phyloP scores from a whole-genome alignment of 2,329 filamentous ascomycete species.

The Pseudocercospora cruenta region DNA sequence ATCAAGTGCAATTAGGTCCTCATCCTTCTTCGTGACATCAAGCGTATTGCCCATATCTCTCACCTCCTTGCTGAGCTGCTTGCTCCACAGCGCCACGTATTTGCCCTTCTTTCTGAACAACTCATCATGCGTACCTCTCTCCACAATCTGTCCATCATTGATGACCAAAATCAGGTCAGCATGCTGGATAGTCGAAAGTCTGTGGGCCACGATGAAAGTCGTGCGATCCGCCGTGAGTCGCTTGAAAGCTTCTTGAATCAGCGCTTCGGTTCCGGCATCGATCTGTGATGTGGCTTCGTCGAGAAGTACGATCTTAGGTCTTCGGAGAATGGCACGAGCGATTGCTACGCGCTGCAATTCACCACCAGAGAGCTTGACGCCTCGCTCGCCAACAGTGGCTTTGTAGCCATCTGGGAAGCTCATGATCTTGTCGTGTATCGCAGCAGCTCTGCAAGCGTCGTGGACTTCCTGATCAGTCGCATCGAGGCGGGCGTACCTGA shows the following conservation, averaged over 20 bases:
- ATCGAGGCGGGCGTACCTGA: constrained; percentile 64
- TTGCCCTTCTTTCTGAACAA: constrained; percentile 56
- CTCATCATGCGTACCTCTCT: constrained; percentile 75
- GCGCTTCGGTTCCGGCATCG: constrained; percentile 57
- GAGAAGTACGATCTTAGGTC: constrained; percentile 68
- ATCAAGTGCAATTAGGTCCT: constrained; percentile 16
- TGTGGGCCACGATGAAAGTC: constrained; percentile 78
- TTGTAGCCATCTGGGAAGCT: constrained; percentile 69
- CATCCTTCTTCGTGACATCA: constrained; percentile 22
- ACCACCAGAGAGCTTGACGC: constrained; percentile 79
- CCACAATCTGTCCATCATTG: constrained; percentile 69
- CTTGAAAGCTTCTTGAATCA: constrained; percentile 62
- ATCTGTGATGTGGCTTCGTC: constrained; percentile 77
- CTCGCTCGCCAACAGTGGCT: constrained; percentile 74
- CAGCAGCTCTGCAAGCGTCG: constrained; percentile 63
- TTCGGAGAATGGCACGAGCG: constrained; percentile 69
- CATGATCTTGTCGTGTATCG: constrained; percentile 67
- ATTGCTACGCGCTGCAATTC: constrained; percentile 83
- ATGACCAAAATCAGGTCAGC: constrained; percentile 80
- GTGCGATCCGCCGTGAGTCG: constrained; percentile 66
- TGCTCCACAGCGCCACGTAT: constrained; percentile 40
- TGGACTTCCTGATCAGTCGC: constrained; percentile 64
- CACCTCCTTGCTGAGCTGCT: constrained; percentile 37
- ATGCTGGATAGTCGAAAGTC: constrained; percentile 73
- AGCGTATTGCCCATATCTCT: constrained; percentile 24